A percentile compares a stretch with the other conserved stretches of the same genome.
Conservation (phyloP, 495 filamentous ascomycete genomes). For the Glonium stellatum region DNA sequence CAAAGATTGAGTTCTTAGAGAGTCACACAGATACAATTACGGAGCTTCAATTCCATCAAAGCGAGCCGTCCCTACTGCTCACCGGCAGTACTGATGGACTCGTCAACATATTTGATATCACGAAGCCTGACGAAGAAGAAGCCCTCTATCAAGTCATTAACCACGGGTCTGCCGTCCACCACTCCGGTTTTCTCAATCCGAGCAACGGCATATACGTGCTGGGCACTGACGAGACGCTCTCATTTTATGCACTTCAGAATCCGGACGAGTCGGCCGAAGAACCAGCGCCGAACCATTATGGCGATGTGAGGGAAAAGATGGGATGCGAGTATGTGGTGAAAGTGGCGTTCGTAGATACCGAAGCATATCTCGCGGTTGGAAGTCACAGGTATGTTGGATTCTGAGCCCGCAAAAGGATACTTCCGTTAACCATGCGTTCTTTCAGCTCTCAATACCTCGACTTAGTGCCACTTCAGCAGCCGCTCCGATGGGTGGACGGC, state of each 20-base stretch:
- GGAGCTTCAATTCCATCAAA: constrained; percentile 62
- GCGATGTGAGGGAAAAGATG: constrained; percentile 65
- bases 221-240: constrained; percentile 64
- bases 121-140: constrained; percentile 61
- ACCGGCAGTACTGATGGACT: constrained; percentile 91
- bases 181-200: constrained; percentile 62
- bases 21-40: constrained; percentile 92
- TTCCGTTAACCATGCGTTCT: not conserved
- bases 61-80: constrained; percentile 55
- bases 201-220: constrained; percentile 50
- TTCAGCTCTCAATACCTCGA: constrained; percentile 32
- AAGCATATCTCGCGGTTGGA: constrained; percentile 55
- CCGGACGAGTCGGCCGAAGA: constrained; percentile 49
- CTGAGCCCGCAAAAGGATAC: not conserved
- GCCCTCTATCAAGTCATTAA: constrained; percentile 82
- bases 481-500: constrained; percentile 38
- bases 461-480: constrained; percentile 30
- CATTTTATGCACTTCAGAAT: constrained; percentile 63
- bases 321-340: constrained; percentile 79
- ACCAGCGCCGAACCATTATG: constrained; percentile 53
- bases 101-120: constrained; percentile 74
- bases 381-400: constrained; percentile 44
- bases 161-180: constrained; percentile 74
- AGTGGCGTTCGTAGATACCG: constrained; percentile 52
- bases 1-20: constrained; percentile 63